These are phyloP conservation scores for Pleurostoma richardsiae DNA, from an alignment of 2,329 filamentous ascomycete genomes.

Conservation along the genomic window DNA sequence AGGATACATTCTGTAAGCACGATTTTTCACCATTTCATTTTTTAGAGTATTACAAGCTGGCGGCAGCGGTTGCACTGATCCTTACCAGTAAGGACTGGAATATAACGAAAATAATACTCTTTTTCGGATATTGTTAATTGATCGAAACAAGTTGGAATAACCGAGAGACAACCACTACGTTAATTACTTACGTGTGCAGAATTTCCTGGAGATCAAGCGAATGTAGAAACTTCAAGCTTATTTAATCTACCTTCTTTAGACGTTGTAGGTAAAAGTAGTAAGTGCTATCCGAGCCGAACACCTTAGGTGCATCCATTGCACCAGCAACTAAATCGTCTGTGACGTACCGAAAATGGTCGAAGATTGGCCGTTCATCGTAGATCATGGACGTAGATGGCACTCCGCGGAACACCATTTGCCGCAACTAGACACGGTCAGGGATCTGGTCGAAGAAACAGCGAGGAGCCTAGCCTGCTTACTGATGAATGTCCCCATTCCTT, in stretches of 20 bases:
- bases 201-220: too few species aligned
- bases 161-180: too few species aligned
- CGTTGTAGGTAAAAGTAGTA: slow-evolving; percentile 17
- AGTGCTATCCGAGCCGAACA: slow-evolving; percentile 5
- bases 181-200: too few species aligned
- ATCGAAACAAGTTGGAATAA: too few species aligned
- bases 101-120: too few species aligned
- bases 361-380: slow-evolving; percentile 21
- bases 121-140: too few species aligned
- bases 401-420: slow-evolving; percentile 16
- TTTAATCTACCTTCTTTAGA: neutral
- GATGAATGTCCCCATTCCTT: slow-evolving; percentile 7
- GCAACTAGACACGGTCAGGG: slow-evolving; percentile 8
- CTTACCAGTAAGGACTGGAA: too few species aligned
- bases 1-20: too few species aligned
- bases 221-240: too few species aligned
- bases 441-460: neutral
- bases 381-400: slow-evolving; percentile 20
- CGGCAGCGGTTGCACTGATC: too few species aligned
- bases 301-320: slow-evolving; percentile 17
- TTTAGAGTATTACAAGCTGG: too few species aligned
- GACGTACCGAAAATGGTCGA: slow-evolving; percentile 22
- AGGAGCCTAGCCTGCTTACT: slow-evolving; percentile 3
- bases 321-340: slow-evolving; percentile 17
- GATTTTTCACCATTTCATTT: too few species aligned